Percentiles rank a stretch among this genome's conserved stretches.
These are phyloP conservation scores for Fusarium pseudocircinatum DNA, from an alignment of 2,329 filamentous ascomycete species.

Conservation along the genomic window DNA sequence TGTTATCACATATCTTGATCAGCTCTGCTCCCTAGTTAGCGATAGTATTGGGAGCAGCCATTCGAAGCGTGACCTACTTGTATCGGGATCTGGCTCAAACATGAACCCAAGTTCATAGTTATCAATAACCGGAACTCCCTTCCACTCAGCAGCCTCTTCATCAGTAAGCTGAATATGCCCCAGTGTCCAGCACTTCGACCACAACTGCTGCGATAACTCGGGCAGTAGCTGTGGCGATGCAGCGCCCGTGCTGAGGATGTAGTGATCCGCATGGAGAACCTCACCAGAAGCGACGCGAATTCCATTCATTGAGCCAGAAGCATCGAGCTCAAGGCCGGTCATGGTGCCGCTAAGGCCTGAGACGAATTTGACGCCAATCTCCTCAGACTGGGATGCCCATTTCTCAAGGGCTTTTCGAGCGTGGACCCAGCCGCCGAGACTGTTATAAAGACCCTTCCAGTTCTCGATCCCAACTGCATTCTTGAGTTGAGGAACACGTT, in stretches of 20 bases:
- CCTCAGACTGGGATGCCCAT: neutral
- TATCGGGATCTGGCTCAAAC: constrained; percentile 8
- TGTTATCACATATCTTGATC: constrained; percentile 13
- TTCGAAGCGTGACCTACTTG: neutral
- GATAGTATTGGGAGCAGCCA: accelerated
- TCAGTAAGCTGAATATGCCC: neutral
- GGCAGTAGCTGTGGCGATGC: constrained; percentile 4
- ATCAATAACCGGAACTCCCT: neutral
- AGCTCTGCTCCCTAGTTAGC: neutral
- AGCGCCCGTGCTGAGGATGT: neutral
- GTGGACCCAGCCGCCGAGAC: constrained; percentile 2
- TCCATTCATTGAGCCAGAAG: neutral
- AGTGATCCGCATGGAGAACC: neutral
- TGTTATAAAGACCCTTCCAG: constrained; percentile 10
- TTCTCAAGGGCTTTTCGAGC: constrained; percentile 4
- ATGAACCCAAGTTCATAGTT: constrained; percentile 15
- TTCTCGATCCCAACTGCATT: neutral
- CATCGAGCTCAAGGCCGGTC: neutral
- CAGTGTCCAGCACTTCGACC: constrained; percentile 2
- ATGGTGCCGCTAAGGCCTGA: neutral
- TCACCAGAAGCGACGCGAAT: neutral
- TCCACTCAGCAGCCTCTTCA: neutral
- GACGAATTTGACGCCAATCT: neutral
- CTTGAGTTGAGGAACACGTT: neutral
- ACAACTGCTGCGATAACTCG: neutral